Percentiles rank a stretch among this genome's conserved stretches.
Evolutionary conservation across 148 eudicot species (phyloP).

Genomic region (Limonium bicolor): DNA sequence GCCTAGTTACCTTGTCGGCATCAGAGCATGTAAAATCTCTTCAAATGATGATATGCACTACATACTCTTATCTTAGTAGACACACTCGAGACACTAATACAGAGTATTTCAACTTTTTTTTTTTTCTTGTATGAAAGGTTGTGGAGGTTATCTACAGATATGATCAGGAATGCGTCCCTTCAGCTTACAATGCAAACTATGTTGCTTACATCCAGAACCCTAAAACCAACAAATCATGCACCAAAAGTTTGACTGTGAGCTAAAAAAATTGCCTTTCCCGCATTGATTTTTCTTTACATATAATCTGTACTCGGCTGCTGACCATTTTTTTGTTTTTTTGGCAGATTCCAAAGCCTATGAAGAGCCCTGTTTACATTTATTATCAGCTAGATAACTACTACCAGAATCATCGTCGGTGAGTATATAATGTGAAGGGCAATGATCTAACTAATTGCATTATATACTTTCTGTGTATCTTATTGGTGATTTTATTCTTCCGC

Average conservation of each 20-base stretch:
- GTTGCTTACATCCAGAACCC: conserved; percentile 36
- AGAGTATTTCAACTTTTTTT: too few relatives aligned
- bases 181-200: conserved; percentile 8
- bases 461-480: too few relatives aligned
- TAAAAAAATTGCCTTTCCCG: not conserved
- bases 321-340: not conserved
- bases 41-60: too few relatives aligned
- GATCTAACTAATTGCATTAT: too few relatives aligned
- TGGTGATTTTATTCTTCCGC: too few relatives aligned
- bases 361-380: conserved; percentile 53
- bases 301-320: not conserved
- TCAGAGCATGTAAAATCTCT: conserved; percentile 37
- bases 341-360: conserved; percentile 81
- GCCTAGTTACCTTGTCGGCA: conserved; percentile 56
- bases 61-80: too few relatives aligned
- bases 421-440: too few relatives aligned
- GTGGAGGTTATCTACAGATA: conserved; percentile 62
- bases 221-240: conserved; percentile 55
- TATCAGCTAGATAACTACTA: conserved; percentile 53
- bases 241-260: conserved; percentile 40
- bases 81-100: too few relatives aligned
- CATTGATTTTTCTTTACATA: not conserved
- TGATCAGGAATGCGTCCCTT: conserved; percentile 49
- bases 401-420: conserved; percentile 56
- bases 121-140: too few relatives aligned